Percentiles rank a stretch among this genome's conserved stretches.
Conservation (phyloP, 2,329 filamentous ascomycete genomes). For the Fusarium siculi region DNA sequence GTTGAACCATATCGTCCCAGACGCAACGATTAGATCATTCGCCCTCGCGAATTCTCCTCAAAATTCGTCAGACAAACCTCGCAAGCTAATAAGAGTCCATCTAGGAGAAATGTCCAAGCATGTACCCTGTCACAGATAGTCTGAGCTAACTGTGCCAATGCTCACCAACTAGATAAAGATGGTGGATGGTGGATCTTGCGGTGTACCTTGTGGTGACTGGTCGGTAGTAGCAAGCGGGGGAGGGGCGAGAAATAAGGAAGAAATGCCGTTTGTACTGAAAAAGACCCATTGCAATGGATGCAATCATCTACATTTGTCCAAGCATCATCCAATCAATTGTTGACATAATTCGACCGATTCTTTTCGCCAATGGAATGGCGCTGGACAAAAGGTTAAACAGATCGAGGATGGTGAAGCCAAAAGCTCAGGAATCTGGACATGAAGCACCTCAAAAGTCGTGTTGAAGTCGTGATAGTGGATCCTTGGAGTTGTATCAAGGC, state of each 20-base stretch:
- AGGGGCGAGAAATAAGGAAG: constrained; percentile 34
- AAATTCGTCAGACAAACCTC: neutral
- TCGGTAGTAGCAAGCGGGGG: constrained; percentile 29
- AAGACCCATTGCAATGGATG: constrained; percentile 18
- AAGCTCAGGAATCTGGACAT: neutral
- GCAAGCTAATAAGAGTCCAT: constrained; percentile 10
- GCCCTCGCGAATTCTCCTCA: neutral
- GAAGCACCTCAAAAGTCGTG: constrained; percentile 20
- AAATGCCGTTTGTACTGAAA: constrained; percentile 6
- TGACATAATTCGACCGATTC: constrained; percentile 1
- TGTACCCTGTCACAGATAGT: constrained; percentile 29
- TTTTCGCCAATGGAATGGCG: constrained; percentile 6
- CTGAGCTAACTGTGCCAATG: constrained; percentile 5
- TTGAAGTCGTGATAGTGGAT: constrained; percentile 28
- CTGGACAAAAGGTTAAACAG: neutral
- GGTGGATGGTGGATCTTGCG: constrained; percentile 35
- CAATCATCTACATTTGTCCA: constrained; percentile 23
- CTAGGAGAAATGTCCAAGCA: neutral
- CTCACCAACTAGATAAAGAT: constrained; percentile 22
- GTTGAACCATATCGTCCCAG: neutral
- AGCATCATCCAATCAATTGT: constrained; percentile 25
- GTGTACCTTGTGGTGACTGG: constrained; percentile 27
- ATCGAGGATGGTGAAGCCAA: neutral
- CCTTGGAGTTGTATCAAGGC: constrained; percentile 21
- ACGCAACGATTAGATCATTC: neutral